Evolutionary conservation across 371 early-diverging fungal species (phyloP), one percentile per base, ranked within the genome.

Genomic region (Mucor saturninus): DNA sequence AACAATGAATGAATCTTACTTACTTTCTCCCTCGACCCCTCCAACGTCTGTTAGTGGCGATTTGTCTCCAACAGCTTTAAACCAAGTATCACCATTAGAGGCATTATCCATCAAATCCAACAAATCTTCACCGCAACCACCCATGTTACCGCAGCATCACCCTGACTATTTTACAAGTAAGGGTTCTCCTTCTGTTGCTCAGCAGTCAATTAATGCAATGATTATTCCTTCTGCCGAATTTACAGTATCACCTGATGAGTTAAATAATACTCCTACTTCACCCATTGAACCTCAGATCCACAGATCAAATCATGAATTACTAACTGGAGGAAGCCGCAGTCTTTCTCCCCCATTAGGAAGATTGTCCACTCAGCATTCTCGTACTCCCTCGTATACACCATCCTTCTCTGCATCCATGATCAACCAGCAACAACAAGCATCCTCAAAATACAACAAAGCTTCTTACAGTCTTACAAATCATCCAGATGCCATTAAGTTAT

Each of bases 401-500:
- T 69, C 65, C 4, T 26, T 57, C 0, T 49, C 69, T 8, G 45
- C 62, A 14, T 69, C 68, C 4, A 45, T 52, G 31, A 56, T 52
- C 3, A 15, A 38, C 7, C 32, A 51, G 8, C 40, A 50, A 1
- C 51, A 51, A 32, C 50, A 49, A 10, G 48, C 5, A 10, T 37
- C 35, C 31, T 75, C 79, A 11, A 59, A 66, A 15, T 79, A 74
- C 42, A 57, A 68, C 7, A 73, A 69, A 30, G 79, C 80, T 1
- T 89, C 89, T 5, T 83, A 77, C 53, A 86, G 86, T 31, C 78
- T 89, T 43, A 82, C 84, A 14, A 84, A 82, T 65, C 77, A 85
- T 31, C 83, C 79, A 29, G 79, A 79, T 35, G 86, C 85, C 5
- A 69, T 89, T 51, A 82, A 86, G 62, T 73, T 83, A 49, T 91